Percentiles rank a stretch among this genome's conserved stretches.
Conservation (phyloP, 805 yeast species). For the Saccharomycopsis fibuligera region DNA sequence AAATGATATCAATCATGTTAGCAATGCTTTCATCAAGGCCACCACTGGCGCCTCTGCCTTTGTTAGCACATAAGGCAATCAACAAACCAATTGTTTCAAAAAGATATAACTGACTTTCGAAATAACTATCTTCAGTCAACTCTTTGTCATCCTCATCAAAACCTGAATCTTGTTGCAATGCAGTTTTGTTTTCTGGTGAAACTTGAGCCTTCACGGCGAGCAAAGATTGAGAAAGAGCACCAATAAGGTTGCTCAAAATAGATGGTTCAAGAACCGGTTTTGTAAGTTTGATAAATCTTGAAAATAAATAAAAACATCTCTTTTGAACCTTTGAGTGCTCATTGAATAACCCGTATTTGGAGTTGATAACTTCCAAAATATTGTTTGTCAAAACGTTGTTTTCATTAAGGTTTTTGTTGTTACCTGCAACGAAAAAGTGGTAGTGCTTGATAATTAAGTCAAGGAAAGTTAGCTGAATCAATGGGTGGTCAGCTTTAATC, state of each 20-base stretch:
- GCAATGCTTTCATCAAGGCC: slow-evolving; percentile 3
- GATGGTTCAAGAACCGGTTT: slow-evolving; percentile 53
- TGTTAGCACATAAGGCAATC: slow-evolving; percentile 39
- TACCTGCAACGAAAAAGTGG: slow-evolving; percentile 37
- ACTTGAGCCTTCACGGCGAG: slow-evolving; percentile 56
- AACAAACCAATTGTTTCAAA: slow-evolving; percentile 84
- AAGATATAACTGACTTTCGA: slow-evolving; percentile 73
- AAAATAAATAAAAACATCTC: slow-evolving; percentile 87
- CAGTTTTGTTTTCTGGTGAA: slow-evolving; percentile 21
- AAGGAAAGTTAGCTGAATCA: slow-evolving; percentile 73
- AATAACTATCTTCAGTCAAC: slow-evolving; percentile 43
- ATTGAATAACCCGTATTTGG: slow-evolving; percentile 78
- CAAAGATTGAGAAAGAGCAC: slow-evolving; percentile 52
- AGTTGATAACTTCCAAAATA: slow-evolving; percentile 70
- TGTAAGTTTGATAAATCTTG: slow-evolving; percentile 72
- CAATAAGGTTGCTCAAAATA: slow-evolving; percentile 50
- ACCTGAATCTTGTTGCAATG: slow-evolving; percentile 24
- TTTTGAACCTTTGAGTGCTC: slow-evolving; percentile 64
- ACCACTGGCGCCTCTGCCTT: slow-evolving; percentile 26
- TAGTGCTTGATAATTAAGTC: slow-evolving; percentile 81
- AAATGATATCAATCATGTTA: slow-evolving; percentile 50
- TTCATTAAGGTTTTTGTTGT: slow-evolving; percentile 29
- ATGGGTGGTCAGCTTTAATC: slow-evolving; percentile 61
- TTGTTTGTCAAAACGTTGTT: slow-evolving; percentile 50
- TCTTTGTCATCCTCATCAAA: slow-evolving; percentile 43